Evolutionary conservation across 2,329 filamentous ascomycete genomes (phyloP).

Genomic region (Colletotrichum ledebouriae): DNA sequence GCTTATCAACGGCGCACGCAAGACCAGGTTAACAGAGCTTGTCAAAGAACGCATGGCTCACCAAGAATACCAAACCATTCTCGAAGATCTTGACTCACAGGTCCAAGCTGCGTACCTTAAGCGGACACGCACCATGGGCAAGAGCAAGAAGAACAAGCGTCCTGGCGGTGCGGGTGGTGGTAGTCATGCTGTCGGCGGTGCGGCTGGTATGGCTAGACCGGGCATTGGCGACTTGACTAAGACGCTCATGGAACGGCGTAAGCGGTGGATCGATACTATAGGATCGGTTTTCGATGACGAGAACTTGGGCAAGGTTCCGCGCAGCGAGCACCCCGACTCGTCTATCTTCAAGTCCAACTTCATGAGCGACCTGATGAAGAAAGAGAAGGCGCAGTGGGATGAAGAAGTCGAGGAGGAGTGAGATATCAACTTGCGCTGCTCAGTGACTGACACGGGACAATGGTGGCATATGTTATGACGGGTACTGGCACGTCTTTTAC

Average conservation of each 20-base stretch:
- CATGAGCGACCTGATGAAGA: constrained; percentile 81
- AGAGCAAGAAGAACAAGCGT: constrained; percentile 91
- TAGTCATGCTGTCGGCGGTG: constrained; percentile 70
- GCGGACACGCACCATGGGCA: constrained; percentile 92
- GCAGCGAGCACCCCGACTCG: constrained; percentile 71
- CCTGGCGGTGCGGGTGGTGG: constrained; percentile 82
- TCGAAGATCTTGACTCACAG: constrained; percentile 95
- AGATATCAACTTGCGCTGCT: background rate
- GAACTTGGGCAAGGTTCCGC: constrained; percentile 79
- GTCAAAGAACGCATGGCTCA: constrained; percentile 94
- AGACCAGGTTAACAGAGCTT: constrained; percentile 86
- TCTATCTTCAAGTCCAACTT: constrained; percentile 79
- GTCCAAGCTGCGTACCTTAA: constrained; percentile 97
- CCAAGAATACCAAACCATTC: constrained; percentile 96
- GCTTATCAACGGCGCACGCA: constrained; percentile 90
- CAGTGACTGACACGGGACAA: background rate
- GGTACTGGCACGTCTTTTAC: constrained; percentile 21
- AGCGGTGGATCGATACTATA: constrained; percentile 91
- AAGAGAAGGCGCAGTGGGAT: constrained; percentile 85
- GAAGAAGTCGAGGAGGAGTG: constrained; percentile 80
- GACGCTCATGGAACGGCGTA: constrained; percentile 90
- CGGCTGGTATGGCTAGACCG: constrained; percentile 74
- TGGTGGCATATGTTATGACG: constrained; percentile 26
- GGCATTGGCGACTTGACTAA: constrained; percentile 92
- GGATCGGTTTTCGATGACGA: constrained; percentile 91